Evolutionary conservation across 2,329 filamentous ascomycete genomes (phyloP).

Genomic region (Botrytis galanthina): DNA sequence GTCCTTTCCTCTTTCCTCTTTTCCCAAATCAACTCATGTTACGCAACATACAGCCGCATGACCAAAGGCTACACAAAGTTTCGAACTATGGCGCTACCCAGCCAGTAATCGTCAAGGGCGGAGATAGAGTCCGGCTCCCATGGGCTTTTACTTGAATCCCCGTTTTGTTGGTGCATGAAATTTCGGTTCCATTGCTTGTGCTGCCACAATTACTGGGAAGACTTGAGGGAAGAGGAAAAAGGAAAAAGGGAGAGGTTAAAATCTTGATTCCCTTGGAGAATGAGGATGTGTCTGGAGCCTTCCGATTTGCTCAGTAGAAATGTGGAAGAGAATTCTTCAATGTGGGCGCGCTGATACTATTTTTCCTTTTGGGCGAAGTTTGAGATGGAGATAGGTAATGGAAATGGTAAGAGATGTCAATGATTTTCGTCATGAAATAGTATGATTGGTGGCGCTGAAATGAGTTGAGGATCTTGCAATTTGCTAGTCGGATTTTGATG

Average conservation of each 20-base stretch:
- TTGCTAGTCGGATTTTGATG: conserved; percentile 2
- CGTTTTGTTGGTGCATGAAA: conserved; percentile 6
- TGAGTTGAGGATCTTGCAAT: neutral
- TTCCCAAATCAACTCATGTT: conserved; percentile 1
- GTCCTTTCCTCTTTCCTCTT: conserved; percentile 9
- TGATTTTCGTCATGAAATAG: conserved; percentile 5
- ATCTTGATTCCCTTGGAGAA: neutral
- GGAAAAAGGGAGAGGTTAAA: neutral
- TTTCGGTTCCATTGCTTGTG: neutral
- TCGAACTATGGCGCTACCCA: neutral
- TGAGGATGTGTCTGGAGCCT: neutral
- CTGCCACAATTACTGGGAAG: neutral
- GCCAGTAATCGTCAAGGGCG: conserved; percentile 4
- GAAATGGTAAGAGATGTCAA: neutral
- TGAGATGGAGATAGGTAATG: conserved; percentile 3
- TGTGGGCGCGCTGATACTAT: neutral
- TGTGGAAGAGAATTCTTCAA: neutral
- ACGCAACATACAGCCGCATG: conserved; percentile 16
- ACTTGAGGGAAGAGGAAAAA: neutral
- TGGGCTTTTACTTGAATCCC: conserved; percentile 5
- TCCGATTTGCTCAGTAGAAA: neutral
- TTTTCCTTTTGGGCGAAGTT: neutral
- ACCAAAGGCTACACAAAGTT: conserved; percentile 14
- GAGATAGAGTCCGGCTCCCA: conserved; percentile 8
- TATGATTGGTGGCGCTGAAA: conserved; percentile 11